Conservation (phyloP, 2,329 filamentous ascomycete genomes). For the Corniculantispora saksenae region DNA sequence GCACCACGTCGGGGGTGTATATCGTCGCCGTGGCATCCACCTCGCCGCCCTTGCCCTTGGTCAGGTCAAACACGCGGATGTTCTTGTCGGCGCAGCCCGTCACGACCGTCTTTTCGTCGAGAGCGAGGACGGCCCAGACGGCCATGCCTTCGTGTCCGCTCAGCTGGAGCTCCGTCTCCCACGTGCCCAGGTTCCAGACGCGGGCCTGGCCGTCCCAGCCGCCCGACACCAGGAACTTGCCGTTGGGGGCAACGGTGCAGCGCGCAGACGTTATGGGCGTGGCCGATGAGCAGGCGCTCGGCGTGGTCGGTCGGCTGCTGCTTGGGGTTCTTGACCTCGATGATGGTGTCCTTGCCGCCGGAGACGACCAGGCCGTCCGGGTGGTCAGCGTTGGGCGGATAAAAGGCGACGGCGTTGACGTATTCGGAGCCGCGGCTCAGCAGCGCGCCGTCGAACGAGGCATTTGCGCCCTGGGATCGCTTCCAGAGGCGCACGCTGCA, state of each 20-base stretch:
- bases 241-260: constrained; percentile 75
- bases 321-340: constrained; percentile 79
- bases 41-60: constrained; percentile 57
- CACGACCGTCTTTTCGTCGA: constrained; percentile 76
- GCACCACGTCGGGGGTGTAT: constrained; percentile 77
- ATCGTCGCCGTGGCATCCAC: constrained; percentile 56
- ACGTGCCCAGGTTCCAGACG: constrained; percentile 82
- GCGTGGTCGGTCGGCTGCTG: constrained; percentile 72
- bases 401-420: constrained; percentile 80
- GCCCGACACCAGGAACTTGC: constrained; percentile 79
- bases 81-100: constrained; percentile 91
- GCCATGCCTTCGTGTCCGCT: constrained; percentile 72
- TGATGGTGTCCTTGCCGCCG: constrained; percentile 87
- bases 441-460: constrained; percentile 75
- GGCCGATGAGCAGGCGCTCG: constrained; percentile 82
- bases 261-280: constrained; percentile 84
- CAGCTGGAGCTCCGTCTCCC: constrained; percentile 74
- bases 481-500: constrained; percentile 88
- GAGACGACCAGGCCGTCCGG: constrained; percentile 83
- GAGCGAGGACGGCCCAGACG: constrained; percentile 89
- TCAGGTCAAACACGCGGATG: constrained; percentile 79
- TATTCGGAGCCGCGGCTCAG: constrained; percentile 80
- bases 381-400: constrained; percentile 66
- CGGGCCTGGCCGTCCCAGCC: constrained; percentile 91
- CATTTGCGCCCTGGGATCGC: constrained; percentile 63